A percentile compares a stretch with the other conserved stretches of the same genome.
phyloP scores from a whole-genome alignment of 345 rosid genomes.

The Melastoma malabathricum region DNA sequence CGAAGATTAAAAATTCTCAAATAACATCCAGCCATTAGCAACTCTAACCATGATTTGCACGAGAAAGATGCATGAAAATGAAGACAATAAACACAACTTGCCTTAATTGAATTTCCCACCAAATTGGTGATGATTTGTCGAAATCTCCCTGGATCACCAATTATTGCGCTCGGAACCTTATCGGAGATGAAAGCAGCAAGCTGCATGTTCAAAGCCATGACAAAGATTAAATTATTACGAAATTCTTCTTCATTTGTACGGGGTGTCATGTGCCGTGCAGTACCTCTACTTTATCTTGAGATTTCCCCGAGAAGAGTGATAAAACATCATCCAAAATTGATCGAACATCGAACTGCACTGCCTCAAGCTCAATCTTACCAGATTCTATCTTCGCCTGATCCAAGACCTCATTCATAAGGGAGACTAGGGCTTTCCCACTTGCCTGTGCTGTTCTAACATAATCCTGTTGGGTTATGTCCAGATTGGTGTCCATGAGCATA shows the following conservation, averaged over 20 bases:
- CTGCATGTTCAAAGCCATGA: conserved; percentile 29
- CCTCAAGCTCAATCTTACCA: conserved; percentile 93
- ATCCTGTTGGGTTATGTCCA: conserved; percentile 86
- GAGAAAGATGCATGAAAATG: neutral
- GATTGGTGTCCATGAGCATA: conserved; percentile 80
- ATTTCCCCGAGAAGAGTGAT: conserved; percentile 81
- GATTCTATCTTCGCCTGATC: conserved; percentile 95
- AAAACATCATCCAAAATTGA: conserved; percentile 83
- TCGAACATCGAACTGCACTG: conserved; percentile 63
- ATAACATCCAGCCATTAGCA: neutral
- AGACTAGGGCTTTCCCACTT: conserved; percentile 86
- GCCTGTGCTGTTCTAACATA: conserved; percentile 83
- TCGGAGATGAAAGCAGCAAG: conserved; percentile 83
- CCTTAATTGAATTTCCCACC: conserved; percentile 94
- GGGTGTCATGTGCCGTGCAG: neutral
- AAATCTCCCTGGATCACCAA: conserved; percentile 93
- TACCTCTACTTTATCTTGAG: conserved; percentile 93
- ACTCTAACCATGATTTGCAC: neutral
- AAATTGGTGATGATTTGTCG: conserved; percentile 90
- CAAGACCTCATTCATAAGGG: conserved; percentile 83
- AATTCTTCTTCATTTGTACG: conserved; percentile 5
- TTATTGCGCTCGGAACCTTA: conserved; percentile 62
- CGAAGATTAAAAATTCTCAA: too few relatives aligned
- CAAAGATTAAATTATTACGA: conserved; percentile 8
- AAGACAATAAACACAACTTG: conserved; percentile 15